Evolutionary conservation across 2,329 filamentous ascomycete species (phyloP).

Genomic region (Cryphonectria parasitica): DNA sequence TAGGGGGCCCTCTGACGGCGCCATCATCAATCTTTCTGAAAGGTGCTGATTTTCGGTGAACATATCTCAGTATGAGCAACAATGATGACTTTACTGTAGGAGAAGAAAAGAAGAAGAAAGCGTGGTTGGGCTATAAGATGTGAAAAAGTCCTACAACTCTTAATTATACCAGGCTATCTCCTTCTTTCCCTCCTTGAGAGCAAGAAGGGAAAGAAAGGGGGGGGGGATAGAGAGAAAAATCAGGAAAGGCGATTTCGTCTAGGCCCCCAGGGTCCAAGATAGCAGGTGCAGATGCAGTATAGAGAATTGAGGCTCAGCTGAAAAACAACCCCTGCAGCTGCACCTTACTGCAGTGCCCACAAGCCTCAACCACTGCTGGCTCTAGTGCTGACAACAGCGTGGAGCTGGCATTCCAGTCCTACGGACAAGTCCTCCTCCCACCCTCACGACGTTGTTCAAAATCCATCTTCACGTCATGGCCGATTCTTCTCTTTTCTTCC

Average conservation of each 20-base stretch:
- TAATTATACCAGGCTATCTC: no score
- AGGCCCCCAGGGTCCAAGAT: neutral
- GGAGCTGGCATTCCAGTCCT: constrained; percentile 12
- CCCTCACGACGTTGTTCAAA: neutral
- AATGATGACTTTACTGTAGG: neutral
- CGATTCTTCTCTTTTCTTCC: neutral
- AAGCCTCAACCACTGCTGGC: constrained; percentile 22
- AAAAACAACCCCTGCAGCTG: constrained; percentile 19
- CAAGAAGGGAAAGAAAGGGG: no score
- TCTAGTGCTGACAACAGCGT: constrained; percentile 26
- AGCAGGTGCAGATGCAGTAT: neutral
- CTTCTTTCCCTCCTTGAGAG: neutral
- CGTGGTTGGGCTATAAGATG: no score
- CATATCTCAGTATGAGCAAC: neutral
- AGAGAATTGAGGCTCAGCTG: constrained; percentile 27
- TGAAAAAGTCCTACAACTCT: no score
- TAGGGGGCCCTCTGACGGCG: neutral
- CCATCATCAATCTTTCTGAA: neutral
- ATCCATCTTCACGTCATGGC: neutral
- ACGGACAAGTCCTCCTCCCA: neutral
- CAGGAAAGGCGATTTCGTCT: neutral
- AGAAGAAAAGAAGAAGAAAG: neutral
- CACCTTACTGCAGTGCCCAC: constrained; percentile 9
- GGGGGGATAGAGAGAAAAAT: no score
- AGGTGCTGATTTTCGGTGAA: neutral